Percentiles rank a stretch among this genome's conserved stretches.
These are phyloP conservation scores for Pleurostoma richardsiae DNA, from an alignment of 2,329 filamentous ascomycete genomes.

Conservation along the genomic window DNA sequence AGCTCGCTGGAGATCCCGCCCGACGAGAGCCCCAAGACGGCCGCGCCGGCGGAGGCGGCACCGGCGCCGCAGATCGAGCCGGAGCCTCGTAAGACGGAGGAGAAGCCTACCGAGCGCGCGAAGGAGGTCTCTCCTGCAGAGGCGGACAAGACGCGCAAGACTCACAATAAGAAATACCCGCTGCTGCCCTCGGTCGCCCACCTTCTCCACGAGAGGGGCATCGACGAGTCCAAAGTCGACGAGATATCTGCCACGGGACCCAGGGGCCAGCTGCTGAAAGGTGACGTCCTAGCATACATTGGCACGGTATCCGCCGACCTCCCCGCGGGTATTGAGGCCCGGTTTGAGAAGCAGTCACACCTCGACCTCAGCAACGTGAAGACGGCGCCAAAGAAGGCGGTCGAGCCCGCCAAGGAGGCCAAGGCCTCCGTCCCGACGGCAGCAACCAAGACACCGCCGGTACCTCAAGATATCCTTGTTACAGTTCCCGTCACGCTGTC, in stretches of 20 bases:
- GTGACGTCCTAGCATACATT: conserved; percentile 87
- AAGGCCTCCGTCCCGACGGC: conserved; percentile 18
- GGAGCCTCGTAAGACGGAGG: conserved; percentile 12
- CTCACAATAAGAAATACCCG: conserved; percentile 63
- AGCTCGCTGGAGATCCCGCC: conserved; percentile 68
- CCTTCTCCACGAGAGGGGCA: conserved; percentile 72
- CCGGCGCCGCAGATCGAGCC: conserved; percentile 14
- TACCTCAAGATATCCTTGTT: conserved; percentile 50
- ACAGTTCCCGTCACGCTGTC: conserved; percentile 73
- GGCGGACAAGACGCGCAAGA: conserved; percentile 33
- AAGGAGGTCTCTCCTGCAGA: conserved; percentile 9
- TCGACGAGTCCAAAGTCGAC: conserved; percentile 69
- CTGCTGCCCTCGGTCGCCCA: conserved; percentile 79
- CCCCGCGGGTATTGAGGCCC: conserved; percentile 64
- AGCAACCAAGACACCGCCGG: conserved; percentile 29
- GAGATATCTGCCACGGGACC: conserved; percentile 87
- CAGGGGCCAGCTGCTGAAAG: conserved; percentile 84
- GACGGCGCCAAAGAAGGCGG: conserved; percentile 52
- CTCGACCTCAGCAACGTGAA: conserved; percentile 96
- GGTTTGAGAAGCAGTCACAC: conserved; percentile 71
- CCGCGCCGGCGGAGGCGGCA: conserved; percentile 24
- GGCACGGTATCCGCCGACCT: conserved; percentile 71
- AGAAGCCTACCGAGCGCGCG: conserved; percentile 7
- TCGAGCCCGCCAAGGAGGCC: conserved; percentile 24
- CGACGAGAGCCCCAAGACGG: conserved; percentile 50